A percentile compares a stretch with the other conserved stretches of the same genome.
phyloP scores from a whole-genome alignment of 2,329 filamentous ascomycete species.

The Epichloe coenophiala region DNA sequence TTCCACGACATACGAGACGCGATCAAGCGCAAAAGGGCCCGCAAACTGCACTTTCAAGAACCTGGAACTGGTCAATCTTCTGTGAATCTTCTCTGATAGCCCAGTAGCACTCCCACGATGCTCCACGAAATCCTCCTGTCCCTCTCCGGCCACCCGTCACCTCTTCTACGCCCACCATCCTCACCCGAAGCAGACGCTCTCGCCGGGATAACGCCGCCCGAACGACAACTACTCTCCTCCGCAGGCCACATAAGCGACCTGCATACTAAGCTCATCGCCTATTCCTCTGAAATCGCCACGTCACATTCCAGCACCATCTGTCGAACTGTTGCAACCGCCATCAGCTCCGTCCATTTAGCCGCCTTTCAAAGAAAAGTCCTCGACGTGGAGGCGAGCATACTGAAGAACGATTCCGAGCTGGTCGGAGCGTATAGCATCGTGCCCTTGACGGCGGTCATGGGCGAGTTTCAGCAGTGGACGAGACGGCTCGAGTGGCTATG shows the following conservation, averaged over 20 bases:
- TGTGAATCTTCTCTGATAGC: neutral
- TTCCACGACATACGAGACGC: slow-evolving; percentile 29
- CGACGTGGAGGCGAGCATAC: slow-evolving; percentile 66
- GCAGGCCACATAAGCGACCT: slow-evolving; percentile 66
- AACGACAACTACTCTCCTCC: slow-evolving; percentile 66
- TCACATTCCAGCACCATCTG: slow-evolving; percentile 71
- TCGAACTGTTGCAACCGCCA: slow-evolving; percentile 70
- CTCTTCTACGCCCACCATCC: slow-evolving; percentile 52
- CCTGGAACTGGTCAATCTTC: slow-evolving; percentile 3
- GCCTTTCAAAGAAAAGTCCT: slow-evolving; percentile 75
- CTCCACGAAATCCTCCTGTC: slow-evolving; percentile 97
- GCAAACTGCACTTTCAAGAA: slow-evolving; percentile 10
- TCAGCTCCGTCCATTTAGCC: slow-evolving; percentile 61
- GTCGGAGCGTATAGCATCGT: slow-evolving; percentile 92
- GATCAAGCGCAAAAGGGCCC: slow-evolving; percentile 21
- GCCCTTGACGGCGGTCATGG: slow-evolving; percentile 71
- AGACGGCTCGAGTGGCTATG: slow-evolving; percentile 77
- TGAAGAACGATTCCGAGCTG: slow-evolving; percentile 60
- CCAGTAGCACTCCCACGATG: slow-evolving; percentile 39
- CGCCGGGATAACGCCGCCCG: slow-evolving; percentile 56
- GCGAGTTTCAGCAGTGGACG: slow-evolving; percentile 78
- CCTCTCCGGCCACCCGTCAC: slow-evolving; percentile 84
- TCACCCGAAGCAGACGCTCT: slow-evolving; percentile 31
- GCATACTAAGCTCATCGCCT: slow-evolving; percentile 57
- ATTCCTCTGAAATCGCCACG: slow-evolving; percentile 52